Conservation (phyloP, 805 yeast genomes). For the Debaryomyces maramus region DNA sequence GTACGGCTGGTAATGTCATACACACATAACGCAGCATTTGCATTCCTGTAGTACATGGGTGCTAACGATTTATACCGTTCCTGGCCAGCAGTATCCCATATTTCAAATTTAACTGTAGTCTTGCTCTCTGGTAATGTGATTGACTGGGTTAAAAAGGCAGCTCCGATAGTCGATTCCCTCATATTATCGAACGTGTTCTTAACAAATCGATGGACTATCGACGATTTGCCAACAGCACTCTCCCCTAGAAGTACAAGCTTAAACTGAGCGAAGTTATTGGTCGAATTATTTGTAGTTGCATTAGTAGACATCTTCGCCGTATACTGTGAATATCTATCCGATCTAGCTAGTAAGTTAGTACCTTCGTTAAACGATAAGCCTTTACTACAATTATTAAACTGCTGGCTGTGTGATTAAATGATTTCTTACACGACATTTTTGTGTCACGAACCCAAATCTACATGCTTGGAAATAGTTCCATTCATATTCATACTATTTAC, state of each 20-base stretch:
- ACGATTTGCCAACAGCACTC: constrained; percentile 79
- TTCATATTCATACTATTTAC: constrained; percentile 1
- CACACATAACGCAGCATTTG: constrained; percentile 75
- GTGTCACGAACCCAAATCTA: background rate
- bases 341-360: too few species aligned
- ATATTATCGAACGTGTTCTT: constrained; percentile 71
- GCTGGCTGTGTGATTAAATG: constrained; percentile 4
- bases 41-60: constrained; percentile 48
- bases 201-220: constrained; percentile 59
- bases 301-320: constrained; percentile 6
- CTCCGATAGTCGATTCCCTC: constrained; percentile 82
- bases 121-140: constrained; percentile 53
- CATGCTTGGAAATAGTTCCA: background rate
- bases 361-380: too few species aligned
- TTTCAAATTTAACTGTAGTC: constrained; percentile 63
- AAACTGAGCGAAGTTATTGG: constrained; percentile 37
- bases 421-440: background rate
- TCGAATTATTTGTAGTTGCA: constrained; percentile 2
- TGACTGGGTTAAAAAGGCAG: constrained; percentile 75
- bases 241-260: constrained; percentile 78
- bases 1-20: constrained; percentile 70
- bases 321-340: too few species aligned
- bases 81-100: constrained; percentile 97
- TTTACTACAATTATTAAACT: background rate
- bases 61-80: constrained; percentile 46